phyloP scores from a whole-genome alignment of 2,329 filamentous ascomycete species.

The Rutstroemia sydowiana region DNA sequence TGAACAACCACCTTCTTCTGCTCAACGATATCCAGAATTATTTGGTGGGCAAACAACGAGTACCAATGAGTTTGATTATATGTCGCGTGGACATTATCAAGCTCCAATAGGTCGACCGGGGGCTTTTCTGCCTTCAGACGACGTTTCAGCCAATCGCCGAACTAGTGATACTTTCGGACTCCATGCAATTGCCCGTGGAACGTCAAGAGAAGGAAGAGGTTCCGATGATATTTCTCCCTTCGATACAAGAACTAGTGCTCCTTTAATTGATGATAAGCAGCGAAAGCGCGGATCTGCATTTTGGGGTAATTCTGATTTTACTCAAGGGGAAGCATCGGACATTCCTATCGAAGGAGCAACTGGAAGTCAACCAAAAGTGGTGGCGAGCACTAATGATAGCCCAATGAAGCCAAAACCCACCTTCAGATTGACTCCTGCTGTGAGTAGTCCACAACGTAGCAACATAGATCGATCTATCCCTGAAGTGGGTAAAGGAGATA shows the following conservation, averaged over 20 bases:
- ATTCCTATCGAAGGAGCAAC: slow-evolving; percentile 21
- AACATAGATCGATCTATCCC: neutral
- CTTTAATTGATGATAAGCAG: slow-evolving; percentile 25
- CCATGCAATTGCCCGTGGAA: slow-evolving; percentile 21
- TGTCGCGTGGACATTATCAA: slow-evolving; percentile 26
- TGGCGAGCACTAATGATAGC: neutral
- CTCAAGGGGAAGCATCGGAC: neutral
- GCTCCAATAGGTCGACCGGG: slow-evolving; percentile 24
- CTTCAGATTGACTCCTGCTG: neutral
- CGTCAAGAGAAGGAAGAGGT: slow-evolving; percentile 22
- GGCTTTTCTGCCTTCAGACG: slow-evolving; percentile 33
- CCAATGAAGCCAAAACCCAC: neutral
- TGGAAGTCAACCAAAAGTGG: slow-evolving; percentile 25
- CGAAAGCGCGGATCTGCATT: slow-evolving; percentile 36
- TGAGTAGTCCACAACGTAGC: neutral
- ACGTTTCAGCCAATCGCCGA: too few relatives aligned
- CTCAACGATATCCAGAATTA: slow-evolving; percentile 42
- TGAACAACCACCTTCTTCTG: slow-evolving; percentile 44
- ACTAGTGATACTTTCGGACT: too few relatives aligned
- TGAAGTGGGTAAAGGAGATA: neutral
- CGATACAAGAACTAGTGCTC: neutral
- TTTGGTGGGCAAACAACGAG: slow-evolving; percentile 32
- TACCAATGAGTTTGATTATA: slow-evolving; percentile 18
- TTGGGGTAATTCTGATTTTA: slow-evolving; percentile 15
- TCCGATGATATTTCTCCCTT: slow-evolving; percentile 14